A percentile compares a stretch with the other conserved stretches of the same genome.
Evolutionary conservation across 331 rosid species (phyloP).

Genomic region (Prunus yedoensis): DNA sequence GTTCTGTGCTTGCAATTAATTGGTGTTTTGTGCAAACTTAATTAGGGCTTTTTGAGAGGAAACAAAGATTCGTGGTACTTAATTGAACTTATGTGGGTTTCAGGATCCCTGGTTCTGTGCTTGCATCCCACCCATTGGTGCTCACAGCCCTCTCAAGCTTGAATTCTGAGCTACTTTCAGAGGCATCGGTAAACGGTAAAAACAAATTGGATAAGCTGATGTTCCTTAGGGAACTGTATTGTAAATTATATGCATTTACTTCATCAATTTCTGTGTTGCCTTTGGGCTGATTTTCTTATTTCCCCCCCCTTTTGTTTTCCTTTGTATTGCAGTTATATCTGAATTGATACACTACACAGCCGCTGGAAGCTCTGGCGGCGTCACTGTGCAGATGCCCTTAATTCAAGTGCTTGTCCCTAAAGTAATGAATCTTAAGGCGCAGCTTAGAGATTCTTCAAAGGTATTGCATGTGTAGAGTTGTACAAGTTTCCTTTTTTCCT

Average conservation of each 20-base stretch:
- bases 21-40: neutral
- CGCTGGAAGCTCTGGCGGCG: slow-evolving; percentile 64
- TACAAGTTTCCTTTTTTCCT: slow-evolving; percentile 7
- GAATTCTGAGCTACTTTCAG: slow-evolving; percentile 84
- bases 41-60: neutral
- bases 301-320: neutral
- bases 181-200: slow-evolving; percentile 95
- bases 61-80: neutral
- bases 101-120: slow-evolving; percentile 92
- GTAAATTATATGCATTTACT: neutral
- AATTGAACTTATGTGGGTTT: slow-evolving; percentile 28
- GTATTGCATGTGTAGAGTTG: slow-evolving; percentile 40
- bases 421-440: slow-evolving; percentile 87
- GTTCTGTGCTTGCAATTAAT: slow-evolving; percentile 55
- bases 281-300: slow-evolving; percentile 2
- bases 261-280: neutral
- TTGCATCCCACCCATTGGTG: slow-evolving; percentile 91
- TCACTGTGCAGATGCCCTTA: slow-evolving; percentile 79
- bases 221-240: slow-evolving; percentile 8
- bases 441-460: slow-evolving; percentile 92
- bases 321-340: slow-evolving; percentile 74
- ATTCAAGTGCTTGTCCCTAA: slow-evolving; percentile 96
- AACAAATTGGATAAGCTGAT: slow-evolving; percentile 18
- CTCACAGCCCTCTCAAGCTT: slow-evolving; percentile 89
- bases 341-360: slow-evolving; percentile 94